Conservation (phyloP, 768 basidiomycete genomes). For the Lepiota venenata region DNA sequence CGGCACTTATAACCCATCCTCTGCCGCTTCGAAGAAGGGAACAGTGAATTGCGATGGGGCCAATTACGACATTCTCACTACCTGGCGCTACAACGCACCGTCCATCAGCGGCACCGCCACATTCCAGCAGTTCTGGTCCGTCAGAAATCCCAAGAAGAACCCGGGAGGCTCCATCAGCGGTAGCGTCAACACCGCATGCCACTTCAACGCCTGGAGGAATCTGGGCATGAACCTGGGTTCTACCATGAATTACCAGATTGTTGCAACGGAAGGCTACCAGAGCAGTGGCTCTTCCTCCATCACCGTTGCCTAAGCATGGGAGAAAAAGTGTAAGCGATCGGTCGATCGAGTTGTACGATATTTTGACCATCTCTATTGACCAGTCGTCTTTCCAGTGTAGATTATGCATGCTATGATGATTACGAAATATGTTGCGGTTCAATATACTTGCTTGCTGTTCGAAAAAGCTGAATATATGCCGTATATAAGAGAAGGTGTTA, state of each 20-base stretch:
- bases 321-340: too few relatives aligned
- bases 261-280: conserved; percentile 43
- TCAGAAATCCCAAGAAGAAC: conserved; percentile 30
- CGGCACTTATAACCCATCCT: conserved; percentile 37
- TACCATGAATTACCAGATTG: conserved; percentile 42
- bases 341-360: too few relatives aligned
- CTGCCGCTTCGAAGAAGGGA: conserved; percentile 28
- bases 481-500: too few relatives aligned
- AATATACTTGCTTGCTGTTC: too few relatives aligned
- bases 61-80: conserved; percentile 39
- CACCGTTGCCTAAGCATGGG: neutral
- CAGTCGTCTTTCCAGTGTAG: too few relatives aligned
- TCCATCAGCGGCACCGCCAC: conserved; percentile 41
- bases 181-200: conserved; percentile 32
- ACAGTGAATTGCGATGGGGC: conserved; percentile 38
- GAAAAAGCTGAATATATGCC: too few relatives aligned
- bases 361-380: too few relatives aligned
- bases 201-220: conserved; percentile 40
- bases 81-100: conserved; percentile 33
- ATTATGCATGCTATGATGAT: too few relatives aligned
- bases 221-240: conserved; percentile 35
- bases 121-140: conserved; percentile 45
- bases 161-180: conserved; percentile 25
- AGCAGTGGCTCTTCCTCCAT: conserved; percentile 30
- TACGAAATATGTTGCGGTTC: too few relatives aligned